These are phyloP conservation scores for Zarea fungicola DNA, from an alignment of 2,329 filamentous ascomycete genomes.

Conservation along the genomic window DNA sequence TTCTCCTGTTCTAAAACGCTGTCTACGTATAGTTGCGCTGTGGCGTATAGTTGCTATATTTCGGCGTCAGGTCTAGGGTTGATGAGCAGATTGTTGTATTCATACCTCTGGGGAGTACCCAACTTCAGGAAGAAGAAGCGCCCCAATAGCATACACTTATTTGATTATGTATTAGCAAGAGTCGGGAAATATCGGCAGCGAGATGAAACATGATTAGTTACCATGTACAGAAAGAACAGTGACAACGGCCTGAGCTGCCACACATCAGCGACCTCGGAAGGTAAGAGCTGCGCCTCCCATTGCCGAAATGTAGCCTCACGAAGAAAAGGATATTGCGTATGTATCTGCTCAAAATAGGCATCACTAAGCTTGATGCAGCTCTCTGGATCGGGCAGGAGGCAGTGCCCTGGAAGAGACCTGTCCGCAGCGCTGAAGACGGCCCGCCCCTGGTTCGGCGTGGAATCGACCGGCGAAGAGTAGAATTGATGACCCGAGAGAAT, in stretches of 20 bases:
- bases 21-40: conserved; percentile 18
- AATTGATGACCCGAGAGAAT: background rate
- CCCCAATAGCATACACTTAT: conserved; percentile 18
- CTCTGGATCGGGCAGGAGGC: background rate
- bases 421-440: too few species aligned
- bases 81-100: background rate
- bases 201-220: too few species aligned
- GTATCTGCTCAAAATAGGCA: conserved; percentile 34
- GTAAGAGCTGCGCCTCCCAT: conserved; percentile 25
- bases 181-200: too few species aligned
- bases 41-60: conserved; percentile 18
- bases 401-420: background rate
- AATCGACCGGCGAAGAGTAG: background rate
- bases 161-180: conserved; percentile 4
- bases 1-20: conserved; percentile 21
- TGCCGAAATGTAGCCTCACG: conserved; percentile 27
- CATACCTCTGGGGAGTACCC: conserved; percentile 15
- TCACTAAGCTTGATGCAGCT: conserved; percentile 16
- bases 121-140: conserved; percentile 9
- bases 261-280: background rate
- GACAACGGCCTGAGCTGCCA: background rate
- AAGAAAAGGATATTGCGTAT: conserved; percentile 33
- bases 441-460: background rate
- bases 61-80: too few species aligned
- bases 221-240: conserved; percentile 19